Base-by-base conservation (phyloP, 352 stramenopile species). In the Globisporangium viniferum region DNA sequence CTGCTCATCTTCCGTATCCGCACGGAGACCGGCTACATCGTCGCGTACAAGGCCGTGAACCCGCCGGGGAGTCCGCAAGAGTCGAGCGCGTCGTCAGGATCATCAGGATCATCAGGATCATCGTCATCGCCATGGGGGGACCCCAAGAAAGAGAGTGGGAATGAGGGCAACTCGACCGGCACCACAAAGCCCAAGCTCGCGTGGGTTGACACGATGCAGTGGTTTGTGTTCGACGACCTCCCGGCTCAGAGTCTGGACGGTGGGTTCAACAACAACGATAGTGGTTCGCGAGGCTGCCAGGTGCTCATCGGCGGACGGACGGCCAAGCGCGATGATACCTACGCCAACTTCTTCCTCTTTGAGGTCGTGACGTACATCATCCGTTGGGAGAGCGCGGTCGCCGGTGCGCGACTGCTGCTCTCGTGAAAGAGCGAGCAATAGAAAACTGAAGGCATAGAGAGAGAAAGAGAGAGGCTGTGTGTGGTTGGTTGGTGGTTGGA, bases 331-430 rank as follows among this genome's bases (percentile, higher is more conserved):
- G 76, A 83, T 39, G 51, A 59, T 5, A 77, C 69, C 22, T 83
- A 70, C 58, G 74, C 74, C 24, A 73, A 68, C n/a, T 83, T 81
- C 29, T 83, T 80, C 62, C 77, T 83, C 65, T 80, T 83, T 36
- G 76, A 83, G 55, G 76, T 83, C 63, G 71, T 83, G 59, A 79
- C 76, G 58, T 81, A 79, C 63, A 80, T 83, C 48, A 77, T 83
- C 51, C 72, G 76, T 3, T 83, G 76, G 76, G 76, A 83, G 44
- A 79, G 76, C 64, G 74, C 72, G 5, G 76, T 81, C 31, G 74
- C 71, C 5, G 75, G 71, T 22, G 72, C 74, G 12, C 72, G 74
- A 2, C 72, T 83, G 36, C 74, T 76, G 33, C 76, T 76, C 61
- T 36, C 27, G 49, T 68, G 59, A 70, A 20, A 1, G 2, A 29